phyloP scores from a whole-genome alignment of 345 rosid species.

The Angophora floribunda region DNA sequence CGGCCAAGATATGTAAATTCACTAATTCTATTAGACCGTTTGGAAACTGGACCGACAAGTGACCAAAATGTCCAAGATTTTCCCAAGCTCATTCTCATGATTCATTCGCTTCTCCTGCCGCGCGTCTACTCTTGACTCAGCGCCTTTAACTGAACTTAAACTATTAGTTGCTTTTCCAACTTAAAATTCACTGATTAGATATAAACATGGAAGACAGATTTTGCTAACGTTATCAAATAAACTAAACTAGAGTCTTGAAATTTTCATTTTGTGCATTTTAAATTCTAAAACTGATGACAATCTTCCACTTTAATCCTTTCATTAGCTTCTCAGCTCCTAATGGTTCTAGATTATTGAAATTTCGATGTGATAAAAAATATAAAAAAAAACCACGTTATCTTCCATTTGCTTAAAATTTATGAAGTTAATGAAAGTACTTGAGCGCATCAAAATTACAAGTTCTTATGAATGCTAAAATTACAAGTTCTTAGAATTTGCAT shows the following conservation, averaged over 20 bases:
- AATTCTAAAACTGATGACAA: neutral
- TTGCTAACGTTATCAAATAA: neutral
- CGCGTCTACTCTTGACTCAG: neutral
- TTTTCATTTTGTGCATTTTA: neutral
- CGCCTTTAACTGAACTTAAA: neutral
- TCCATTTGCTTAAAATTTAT: neutral
- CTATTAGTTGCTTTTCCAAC: neutral
- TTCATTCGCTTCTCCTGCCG: neutral
- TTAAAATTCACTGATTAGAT: neutral
- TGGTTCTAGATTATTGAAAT: neutral
- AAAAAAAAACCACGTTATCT: fast-evolving
- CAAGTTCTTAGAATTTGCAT: neutral
- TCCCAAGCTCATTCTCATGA: too few relatives aligned
- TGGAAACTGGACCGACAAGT: too few relatives aligned
- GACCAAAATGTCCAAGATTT: too few relatives aligned
- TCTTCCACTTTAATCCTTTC: neutral
- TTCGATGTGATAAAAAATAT: neutral
- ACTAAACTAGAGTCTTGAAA: fast-evolving
- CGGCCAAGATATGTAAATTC: too few relatives aligned
- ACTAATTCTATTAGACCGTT: too few relatives aligned
- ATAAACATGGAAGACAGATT: neutral
- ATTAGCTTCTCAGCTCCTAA: neutral
- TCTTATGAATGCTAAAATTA: neutral
- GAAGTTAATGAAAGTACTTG: neutral
- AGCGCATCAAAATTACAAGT: neutral